Base-by-base conservation (phyloP, 2,329 filamentous ascomycete species). In the Trematosphaeria pertusa region DNA sequence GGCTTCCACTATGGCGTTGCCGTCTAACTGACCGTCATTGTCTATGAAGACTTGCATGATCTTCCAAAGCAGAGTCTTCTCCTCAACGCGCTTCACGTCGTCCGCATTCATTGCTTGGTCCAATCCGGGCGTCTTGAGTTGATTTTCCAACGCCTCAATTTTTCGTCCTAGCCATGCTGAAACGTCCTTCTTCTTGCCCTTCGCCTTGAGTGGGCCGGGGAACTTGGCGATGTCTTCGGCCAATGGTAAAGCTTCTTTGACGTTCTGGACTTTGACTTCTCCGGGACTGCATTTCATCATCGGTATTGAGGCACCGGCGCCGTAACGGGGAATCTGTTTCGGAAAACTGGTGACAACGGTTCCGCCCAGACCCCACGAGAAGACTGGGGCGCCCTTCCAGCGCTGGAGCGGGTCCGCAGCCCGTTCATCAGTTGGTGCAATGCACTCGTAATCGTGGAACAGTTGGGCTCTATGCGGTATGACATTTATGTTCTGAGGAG, bases 171-270 rank as follows among this genome's bases (percentile, higher is more conserved):
- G 78, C 94, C 95, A 99, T 2, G 84, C 73, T 33, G 92, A 61
- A 0, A 91, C 83, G 43, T 99, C 93, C 76, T 97, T 99, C 79
- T 99, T 99, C 79, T 96, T 97, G 1, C 87, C 85, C 67, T 97
- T 97, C 31, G 86, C 82, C 70, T 88, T 91, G 20, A 99, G 76
- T 3, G 95, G 94, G 0, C 94, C 94, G 0, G 94, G 94, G 63
- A 97, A 97, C 58, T 87, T 91, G 14, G 84, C 81, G 37, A 94
- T 75, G 2, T 86, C 82, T 24, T 94, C 90, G 18, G 84, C 78
- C 7, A 91, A 75, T 4, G 89, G 85, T 34, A 89, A 76, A 21
- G 90, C 78, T 33, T 91, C 85, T 66, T 88, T 94, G 52, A 89
- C 81, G 58, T 83, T 87, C 52, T 85, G 82, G n/a, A 93, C 76